Conservation (phyloP, 1,139 yeast species). For the Hyphopichia burtonii region DNA sequence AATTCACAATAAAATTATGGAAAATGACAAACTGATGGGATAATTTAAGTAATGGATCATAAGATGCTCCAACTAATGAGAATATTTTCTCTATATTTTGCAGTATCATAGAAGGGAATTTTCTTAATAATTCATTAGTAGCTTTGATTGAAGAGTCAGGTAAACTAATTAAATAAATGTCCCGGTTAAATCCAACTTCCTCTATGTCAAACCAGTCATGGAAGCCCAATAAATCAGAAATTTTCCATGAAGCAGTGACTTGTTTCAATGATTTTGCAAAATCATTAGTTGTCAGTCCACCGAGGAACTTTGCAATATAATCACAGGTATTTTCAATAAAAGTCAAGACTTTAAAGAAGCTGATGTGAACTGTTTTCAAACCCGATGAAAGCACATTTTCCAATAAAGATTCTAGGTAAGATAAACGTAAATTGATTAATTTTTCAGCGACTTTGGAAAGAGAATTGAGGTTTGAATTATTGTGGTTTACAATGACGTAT, state of each 20-base stretch:
- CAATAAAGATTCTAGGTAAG: conserved; percentile 18
- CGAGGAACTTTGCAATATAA: conserved; percentile 25
- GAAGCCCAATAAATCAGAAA: conserved; percentile 27
- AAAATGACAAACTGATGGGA: conserved; percentile 13
- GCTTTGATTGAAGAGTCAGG: conserved; percentile 6
- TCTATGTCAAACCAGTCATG: conserved; percentile 28
- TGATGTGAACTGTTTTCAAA: conserved; percentile 12
- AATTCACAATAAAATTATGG: conserved; percentile 22
- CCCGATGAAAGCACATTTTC: conserved; percentile 4
- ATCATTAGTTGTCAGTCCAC: conserved; percentile 12
- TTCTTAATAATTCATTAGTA: conserved; percentile 2
- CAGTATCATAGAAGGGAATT: conserved; percentile 1
- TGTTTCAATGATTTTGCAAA: conserved; percentile 17
- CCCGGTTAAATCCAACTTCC: conserved; percentile 11
- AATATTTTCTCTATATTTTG: background rate
- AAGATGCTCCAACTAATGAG: background rate
- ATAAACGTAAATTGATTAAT: conserved; percentile 25
- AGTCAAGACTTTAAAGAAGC: conserved; percentile 28
- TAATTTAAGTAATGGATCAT: conserved; percentile 4
- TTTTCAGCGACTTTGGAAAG: conserved; percentile 20
- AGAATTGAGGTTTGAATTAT: conserved; percentile 15
- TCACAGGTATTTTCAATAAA: conserved; percentile 37
- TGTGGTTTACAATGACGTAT: conserved; percentile 28
- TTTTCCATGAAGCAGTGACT: conserved; percentile 27
- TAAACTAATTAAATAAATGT: conserved; percentile 6